Evolutionary conservation across 208 protist genomes (phyloP), one percentile per base, ranked within the genome.

Genomic region (Crithidia thermophila): DNA sequence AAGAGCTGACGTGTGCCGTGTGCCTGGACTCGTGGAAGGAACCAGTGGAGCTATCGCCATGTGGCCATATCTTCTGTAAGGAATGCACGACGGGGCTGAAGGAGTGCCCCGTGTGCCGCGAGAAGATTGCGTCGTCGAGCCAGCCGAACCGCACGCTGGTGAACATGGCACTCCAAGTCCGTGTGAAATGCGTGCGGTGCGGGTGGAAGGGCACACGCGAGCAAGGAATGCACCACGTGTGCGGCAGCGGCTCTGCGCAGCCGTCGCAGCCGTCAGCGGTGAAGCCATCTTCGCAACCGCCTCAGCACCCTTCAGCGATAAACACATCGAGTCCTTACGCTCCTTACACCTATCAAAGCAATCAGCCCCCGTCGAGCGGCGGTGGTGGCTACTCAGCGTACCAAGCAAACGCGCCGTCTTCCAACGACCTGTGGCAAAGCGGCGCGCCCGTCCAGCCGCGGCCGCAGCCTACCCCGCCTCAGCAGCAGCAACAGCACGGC

Each of bases 1-100:
- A 93, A 63, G 87, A 90, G 70, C 63, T 94, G 45, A 76, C 72
- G 23, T 94, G 88, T 46, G 78, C 79, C 7, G 61, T 94, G 13
- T 94, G 88, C 62, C 59, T 91, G 8, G 88, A 94, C 68, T 84
- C 82, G 37, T 91, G 84, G 88, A 87, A 85, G 67, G 51, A 92
- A 25, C 82, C 82, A 13, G 21, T 73, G 5, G 82, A 88, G 59
- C 33, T 75, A 11, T 10, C 36, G 11, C 70, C 69, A 31, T 88
- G 82, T 39, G 70, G 75, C 30, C 82, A 88, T 53, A 85, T 81
- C 71, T 93, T 88, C 51, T 95, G 90, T 53, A 34, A 21, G 16
- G 75, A 69, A 14, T 95, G 90, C 60, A 55, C 82, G 2, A 28
- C 37, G 28, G 52, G 25, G 9, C 9, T 87, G 37, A 76, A 61